phyloP scores from a whole-genome alignment of 2,329 filamentous ascomycete genomes.

The Ascochyta pisi region DNA sequence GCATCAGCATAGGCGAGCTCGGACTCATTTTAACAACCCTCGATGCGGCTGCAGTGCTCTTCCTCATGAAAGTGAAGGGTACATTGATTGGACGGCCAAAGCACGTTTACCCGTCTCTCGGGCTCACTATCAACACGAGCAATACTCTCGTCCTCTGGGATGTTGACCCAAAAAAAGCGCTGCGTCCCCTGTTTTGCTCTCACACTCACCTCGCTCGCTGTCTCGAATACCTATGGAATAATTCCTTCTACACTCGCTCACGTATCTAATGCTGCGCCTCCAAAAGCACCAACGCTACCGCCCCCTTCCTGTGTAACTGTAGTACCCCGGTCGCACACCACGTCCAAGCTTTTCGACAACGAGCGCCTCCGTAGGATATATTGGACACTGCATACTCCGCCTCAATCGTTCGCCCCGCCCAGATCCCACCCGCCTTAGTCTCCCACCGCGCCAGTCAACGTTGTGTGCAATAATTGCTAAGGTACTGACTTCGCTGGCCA shows the following conservation, averaged over 20 bases:
- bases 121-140: constrained; percentile 25
- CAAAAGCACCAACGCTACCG: background rate
- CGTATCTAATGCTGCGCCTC: constrained; percentile 3
- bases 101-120: constrained; percentile 12
- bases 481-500: background rate
- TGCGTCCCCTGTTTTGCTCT: constrained; percentile 18
- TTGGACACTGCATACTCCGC: constrained; percentile 1
- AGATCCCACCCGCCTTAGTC: background rate
- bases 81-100: constrained; percentile 11
- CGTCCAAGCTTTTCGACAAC: constrained; percentile 4
- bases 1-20: constrained; percentile 14
- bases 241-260: constrained; percentile 24
- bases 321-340: constrained; percentile 5
- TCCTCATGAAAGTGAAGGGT: constrained; percentile 1
- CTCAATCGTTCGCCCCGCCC: background rate
- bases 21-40: constrained; percentile 10
- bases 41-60: constrained; percentile 11
- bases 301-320: constrained; percentile 8
- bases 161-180: constrained; percentile 27
- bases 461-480: background rate
- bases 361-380: background rate
- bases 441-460: background rate
- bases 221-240: constrained; percentile 7
- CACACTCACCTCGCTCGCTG: constrained; percentile 21
- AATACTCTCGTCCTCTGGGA: constrained; percentile 18